These are phyloP conservation scores for Exophiala sp. DNA, from an alignment of 2,329 filamentous ascomycete species.

Conservation along the genomic window DNA sequence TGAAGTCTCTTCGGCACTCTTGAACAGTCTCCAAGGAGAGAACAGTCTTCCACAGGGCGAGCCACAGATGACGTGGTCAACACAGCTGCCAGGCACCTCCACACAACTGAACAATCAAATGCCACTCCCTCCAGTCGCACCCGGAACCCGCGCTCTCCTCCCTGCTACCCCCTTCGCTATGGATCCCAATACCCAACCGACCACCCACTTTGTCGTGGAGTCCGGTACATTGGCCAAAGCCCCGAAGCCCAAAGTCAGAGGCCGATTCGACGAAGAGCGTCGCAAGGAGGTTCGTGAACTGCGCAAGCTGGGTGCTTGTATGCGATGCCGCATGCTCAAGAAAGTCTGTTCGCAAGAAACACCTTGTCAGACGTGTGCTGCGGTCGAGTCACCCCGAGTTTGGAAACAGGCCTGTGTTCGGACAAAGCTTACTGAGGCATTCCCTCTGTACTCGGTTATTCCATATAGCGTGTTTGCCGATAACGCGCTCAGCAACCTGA, in stretches of 20 bases:
- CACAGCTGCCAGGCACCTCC: slow-evolving; percentile 2
- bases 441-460: slow-evolving; percentile 54
- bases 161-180: slow-evolving; percentile 36
- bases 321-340: slow-evolving; percentile 59
- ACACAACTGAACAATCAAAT: not conserved
- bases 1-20: slow-evolving; percentile 3
- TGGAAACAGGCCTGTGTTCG: slow-evolving; percentile 58
- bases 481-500: slow-evolving; percentile 27
- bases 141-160: not conserved
- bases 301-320: slow-evolving; percentile 55
- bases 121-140: not conserved
- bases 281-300: slow-evolving; percentile 56
- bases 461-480: slow-evolving; percentile 25
- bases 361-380: slow-evolving; percentile 54
- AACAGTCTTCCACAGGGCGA: not conserved
- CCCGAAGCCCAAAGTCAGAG: slow-evolving; percentile 46
- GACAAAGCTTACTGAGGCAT: slow-evolving; percentile 53
- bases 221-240: slow-evolving; percentile 38
- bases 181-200: slow-evolving; percentile 35
- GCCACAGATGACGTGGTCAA: not conserved
- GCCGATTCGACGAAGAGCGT: slow-evolving; percentile 51
- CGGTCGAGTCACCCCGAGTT: slow-evolving; percentile 54
- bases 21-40: slow-evolving; percentile 1
- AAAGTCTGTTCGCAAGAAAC: slow-evolving; percentile 58
- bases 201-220: slow-evolving; percentile 22